Conservation (phyloP, 768 basidiomycete genomes). For the Lanmaoa pseudosensibilis region DNA sequence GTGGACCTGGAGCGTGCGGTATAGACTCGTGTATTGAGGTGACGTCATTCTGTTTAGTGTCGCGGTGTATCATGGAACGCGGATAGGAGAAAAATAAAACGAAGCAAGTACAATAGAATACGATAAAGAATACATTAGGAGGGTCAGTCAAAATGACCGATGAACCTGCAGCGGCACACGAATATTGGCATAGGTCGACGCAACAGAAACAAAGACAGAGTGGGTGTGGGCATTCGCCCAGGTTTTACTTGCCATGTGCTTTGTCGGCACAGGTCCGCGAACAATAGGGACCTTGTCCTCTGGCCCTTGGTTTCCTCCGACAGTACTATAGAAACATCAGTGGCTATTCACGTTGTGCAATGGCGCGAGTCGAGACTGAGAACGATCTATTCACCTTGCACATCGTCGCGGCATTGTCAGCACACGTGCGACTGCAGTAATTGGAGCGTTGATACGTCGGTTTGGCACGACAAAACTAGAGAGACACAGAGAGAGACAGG, state of each 20-base stretch:
- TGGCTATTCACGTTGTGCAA: background rate
- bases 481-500: conserved; percentile 9
- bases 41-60: background rate
- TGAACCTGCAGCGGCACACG: conserved; percentile 5
- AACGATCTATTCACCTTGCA: conserved; percentile 23
- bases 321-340: conserved; percentile 21
- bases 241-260: conserved; percentile 14
- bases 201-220: background rate
- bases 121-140: background rate
- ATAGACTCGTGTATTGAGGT: conserved; percentile 44
- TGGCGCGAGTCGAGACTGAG: background rate
- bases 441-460: conserved; percentile 55
- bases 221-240: background rate
- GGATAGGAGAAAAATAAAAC: background rate
- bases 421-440: conserved; percentile 64
- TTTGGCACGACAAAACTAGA: conserved; percentile 52
- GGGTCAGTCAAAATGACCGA: background rate
- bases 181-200: background rate
- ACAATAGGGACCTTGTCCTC: conserved; percentile 22
- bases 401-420: conserved; percentile 38
- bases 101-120: conserved; percentile 1
- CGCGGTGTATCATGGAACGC: background rate
- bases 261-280: conserved; percentile 28
- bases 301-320: conserved; percentile 17
- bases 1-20: conserved; percentile 48